Percentiles rank a stretch among this genome's conserved stretches.
phyloP scores from a whole-genome alignment of 2,329 filamentous ascomycete species.

The Fusarium sp. region DNA sequence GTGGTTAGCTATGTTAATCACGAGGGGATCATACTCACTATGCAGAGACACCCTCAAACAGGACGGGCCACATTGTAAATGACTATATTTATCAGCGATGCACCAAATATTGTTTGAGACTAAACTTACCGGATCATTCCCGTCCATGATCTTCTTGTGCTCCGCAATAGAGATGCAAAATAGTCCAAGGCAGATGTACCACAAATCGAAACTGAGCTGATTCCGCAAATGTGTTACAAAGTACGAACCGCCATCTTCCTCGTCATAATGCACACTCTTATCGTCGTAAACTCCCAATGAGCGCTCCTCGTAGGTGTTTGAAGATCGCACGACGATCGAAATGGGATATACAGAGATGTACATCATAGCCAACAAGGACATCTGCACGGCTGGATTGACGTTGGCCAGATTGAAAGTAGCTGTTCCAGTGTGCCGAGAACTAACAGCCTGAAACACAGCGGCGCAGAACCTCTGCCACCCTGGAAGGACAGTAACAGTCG shows the following conservation, averaged over 20 bases:
- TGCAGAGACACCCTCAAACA: conserved; percentile 51
- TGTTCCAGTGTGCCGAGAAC: conserved; percentile 59
- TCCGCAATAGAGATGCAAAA: conserved; percentile 51
- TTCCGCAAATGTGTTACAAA: conserved; percentile 51
- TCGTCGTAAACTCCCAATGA: conserved; percentile 69
- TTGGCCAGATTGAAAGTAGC: conserved; percentile 61
- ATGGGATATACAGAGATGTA: conserved; percentile 72
- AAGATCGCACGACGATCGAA: conserved; percentile 69
- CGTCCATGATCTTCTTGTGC: conserved; percentile 42
- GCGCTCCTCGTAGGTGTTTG: conserved; percentile 71
- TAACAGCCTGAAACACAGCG: conserved; percentile 68
- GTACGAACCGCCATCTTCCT: conserved; percentile 45
- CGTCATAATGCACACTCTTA: conserved; percentile 36
- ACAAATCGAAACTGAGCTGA: conserved; percentile 55
- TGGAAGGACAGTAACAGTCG: conserved; percentile 58
- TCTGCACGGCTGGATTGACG: conserved; percentile 65
- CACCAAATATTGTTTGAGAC: fast-evolving
- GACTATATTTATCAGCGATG: conserved; percentile 27
- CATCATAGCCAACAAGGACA: conserved; percentile 73
- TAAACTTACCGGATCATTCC: conserved; percentile 38
- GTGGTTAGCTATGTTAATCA: conserved; percentile 4
- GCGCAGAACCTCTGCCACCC: conserved; percentile 61
- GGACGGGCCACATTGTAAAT: conserved; percentile 47
- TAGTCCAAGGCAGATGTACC: conserved; percentile 54
- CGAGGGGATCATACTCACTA: conserved; percentile 41